These are phyloP conservation scores for Aspergillus tanneri DNA, from an alignment of 2,329 filamentous ascomycete genomes.

Conservation along the genomic window DNA sequence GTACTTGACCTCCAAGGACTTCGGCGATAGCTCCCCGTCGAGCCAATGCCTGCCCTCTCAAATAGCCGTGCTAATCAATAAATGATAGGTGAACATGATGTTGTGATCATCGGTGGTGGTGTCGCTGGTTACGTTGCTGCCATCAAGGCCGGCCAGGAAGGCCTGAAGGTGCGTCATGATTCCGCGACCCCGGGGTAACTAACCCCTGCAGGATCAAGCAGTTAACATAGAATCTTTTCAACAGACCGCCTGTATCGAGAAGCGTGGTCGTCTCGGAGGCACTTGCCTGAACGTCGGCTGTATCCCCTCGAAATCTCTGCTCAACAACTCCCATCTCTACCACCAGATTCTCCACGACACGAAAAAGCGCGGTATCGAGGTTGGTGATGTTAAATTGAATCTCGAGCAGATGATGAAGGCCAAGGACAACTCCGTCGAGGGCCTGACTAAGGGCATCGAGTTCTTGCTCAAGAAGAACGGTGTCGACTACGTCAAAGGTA, in stretches of 20 bases:
- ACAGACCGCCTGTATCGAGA: conserved; percentile 95
- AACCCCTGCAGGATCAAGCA: too few relatives aligned
- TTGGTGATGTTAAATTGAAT: conserved; percentile 96
- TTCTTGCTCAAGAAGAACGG: conserved; percentile 99
- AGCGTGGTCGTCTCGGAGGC: conserved; percentile 89
- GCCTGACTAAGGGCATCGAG: conserved; percentile 95
- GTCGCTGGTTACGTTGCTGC: conserved; percentile 98
- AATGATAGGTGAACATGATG: conserved; percentile 79
- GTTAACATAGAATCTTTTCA: too few relatives aligned
- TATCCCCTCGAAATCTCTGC: conserved; percentile 97
- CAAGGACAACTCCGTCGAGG: conserved; percentile 85
- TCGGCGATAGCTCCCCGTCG: not conserved
- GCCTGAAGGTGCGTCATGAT: conserved; percentile 71
- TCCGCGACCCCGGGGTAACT: not conserved
- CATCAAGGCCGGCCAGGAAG: conserved; percentile 98
- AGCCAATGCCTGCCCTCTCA: conserved; percentile 19
- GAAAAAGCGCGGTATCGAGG: conserved; percentile 95
- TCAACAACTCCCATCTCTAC: conserved; percentile 99
- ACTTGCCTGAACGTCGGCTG: conserved; percentile 99
- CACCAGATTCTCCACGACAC: conserved; percentile 96
- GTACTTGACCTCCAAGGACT: conserved; percentile 25
- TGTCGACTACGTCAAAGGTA: conserved; percentile 95
- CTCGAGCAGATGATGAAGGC: conserved; percentile 96
- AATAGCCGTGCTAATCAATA: conserved; percentile 16
- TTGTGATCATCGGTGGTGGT: conserved; percentile 96